Base-by-base conservation (phyloP, 805 yeast species). In the Candida loeiensis region DNA sequence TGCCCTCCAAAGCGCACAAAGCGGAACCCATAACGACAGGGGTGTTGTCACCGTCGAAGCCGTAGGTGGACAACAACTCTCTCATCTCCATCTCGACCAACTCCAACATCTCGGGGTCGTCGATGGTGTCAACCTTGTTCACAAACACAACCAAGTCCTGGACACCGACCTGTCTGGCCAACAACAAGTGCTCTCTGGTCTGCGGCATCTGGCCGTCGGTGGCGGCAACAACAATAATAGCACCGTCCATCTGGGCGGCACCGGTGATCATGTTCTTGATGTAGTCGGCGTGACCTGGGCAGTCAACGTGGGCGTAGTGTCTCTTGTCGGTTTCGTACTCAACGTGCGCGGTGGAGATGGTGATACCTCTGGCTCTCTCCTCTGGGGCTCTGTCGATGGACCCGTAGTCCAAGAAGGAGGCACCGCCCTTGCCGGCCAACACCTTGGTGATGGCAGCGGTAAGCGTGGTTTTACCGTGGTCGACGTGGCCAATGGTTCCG, bases 61-160 rank as follows among this genome's bases (percentile, higher is more conserved):
- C 98, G 69, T 90, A 93, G 52, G 85, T 76, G 52, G 81, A 61
- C 62, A 93, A 77, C 51, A 93, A 77, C 65, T 93, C 99, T 74
- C 99, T 85, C 99, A 93, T 93, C 77, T 93, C 99, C 99, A 93
- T 93, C 76, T 93, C 99, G 52, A 93, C 99, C 58, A 93, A 82
- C 77, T 93, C 99, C 66, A 93, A 79, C 97, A 91, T 93, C 77
- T 93, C 99, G 51, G 95, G 95, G 67, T 93, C 99, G 63, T 93
- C 97, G 62, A 93, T 80, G 55, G 96, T 85, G 69, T 93, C 99
- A 56, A 93, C 93, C 77, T 93, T 93, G 85, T 93, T 93, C 45
- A 93, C 98, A 57, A 86, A 93, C 39, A 93, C 99, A 67, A 93
- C 97, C 62, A 93, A 79, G 72, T 89, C 80, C 74, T 91, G 95